These are phyloP conservation scores for Azolla pinnata DNA, from an alignment of 75 land plant species.

Conservation along the genomic window DNA sequence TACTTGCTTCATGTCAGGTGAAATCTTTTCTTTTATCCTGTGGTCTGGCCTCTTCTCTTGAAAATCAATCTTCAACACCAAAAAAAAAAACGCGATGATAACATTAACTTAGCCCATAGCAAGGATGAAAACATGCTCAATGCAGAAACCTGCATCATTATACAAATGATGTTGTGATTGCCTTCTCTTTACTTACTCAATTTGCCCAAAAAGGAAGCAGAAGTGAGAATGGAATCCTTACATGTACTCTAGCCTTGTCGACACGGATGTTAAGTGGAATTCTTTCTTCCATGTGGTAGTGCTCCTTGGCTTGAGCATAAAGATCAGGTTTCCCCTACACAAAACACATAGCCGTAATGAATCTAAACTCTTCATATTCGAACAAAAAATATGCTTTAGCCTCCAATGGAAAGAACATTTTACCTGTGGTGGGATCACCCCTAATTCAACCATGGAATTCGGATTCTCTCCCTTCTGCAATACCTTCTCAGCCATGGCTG, in stretches of 20 bases:
- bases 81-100: too few species aligned
- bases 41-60: conserved; percentile 10
- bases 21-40: conserved; percentile 3
- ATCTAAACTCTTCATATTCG: background rate
- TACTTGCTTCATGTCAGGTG: conserved; percentile 10
- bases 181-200: background rate
- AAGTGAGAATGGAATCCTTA: background rate
- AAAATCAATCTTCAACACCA: background rate
- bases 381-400: background rate
- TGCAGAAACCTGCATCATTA: too few species aligned
- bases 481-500: conserved; percentile 9
- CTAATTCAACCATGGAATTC: conserved; percentile 6
- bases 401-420: background rate
- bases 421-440: conserved; percentile 16
- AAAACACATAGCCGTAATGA: background rate
- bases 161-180: background rate
- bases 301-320: conserved; percentile 11
- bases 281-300: conserved; percentile 10
- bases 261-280: conserved; percentile 12
- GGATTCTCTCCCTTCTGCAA: conserved; percentile 8
- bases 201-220: background rate
- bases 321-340: conserved; percentile 14
- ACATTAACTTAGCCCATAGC: too few species aligned
- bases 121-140: too few species aligned
- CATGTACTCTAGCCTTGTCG: conserved; percentile 9